Evolutionary conservation across 2,329 filamentous ascomycete species (phyloP), one percentile per base, ranked within the genome.

Genomic region (Cryphonectria carpinicola): DNA sequence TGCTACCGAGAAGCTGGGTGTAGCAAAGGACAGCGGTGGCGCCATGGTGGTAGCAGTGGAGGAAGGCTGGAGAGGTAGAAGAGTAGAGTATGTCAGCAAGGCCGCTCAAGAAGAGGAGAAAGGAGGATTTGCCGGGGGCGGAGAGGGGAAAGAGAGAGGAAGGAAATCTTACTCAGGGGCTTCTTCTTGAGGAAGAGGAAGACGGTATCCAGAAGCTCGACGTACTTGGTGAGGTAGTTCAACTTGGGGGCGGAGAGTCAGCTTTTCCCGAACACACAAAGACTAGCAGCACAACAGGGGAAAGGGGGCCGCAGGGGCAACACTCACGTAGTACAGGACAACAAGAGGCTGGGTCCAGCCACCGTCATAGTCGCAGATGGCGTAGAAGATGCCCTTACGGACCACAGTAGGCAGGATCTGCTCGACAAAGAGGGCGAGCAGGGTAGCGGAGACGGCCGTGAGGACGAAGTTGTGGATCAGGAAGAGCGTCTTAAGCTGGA

Each of bases 121-220:
- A 39, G 2, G 11, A 39, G 37, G 37, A 3, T 3, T 8, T 28
- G 2, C n/a, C 61, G 25, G 39, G 28, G 35, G 37, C 17, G 22
- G 22, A 49, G 19, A 49, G 46, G 8, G 8, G 46, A 3, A n/a
- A 62, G 13, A 3, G 37, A 37, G 37, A 37, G 22, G 46, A 6
- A n/a, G 41, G 13, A 22, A 22, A 32, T 43, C 87, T 75, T 87
- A 92, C 89, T 98, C 81, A 98, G 85, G 68, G 95, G 95, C 92
- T 98, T 98, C 92, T 98, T 98, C 92, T 98, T 98, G 82, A 98
- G 89, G 86, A 98, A 96, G 70, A 98, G 87, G 88, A 98, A 98
- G 81, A 95, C 91, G 72, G 95, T 98, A 83, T 98, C 95, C 77
- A 98, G 85, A 75, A 98, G 88, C 84, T 98, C 95, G 76, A 98